phyloP scores from a whole-genome alignment of 345 rosid species.

The Ceriops zippeliana region DNA sequence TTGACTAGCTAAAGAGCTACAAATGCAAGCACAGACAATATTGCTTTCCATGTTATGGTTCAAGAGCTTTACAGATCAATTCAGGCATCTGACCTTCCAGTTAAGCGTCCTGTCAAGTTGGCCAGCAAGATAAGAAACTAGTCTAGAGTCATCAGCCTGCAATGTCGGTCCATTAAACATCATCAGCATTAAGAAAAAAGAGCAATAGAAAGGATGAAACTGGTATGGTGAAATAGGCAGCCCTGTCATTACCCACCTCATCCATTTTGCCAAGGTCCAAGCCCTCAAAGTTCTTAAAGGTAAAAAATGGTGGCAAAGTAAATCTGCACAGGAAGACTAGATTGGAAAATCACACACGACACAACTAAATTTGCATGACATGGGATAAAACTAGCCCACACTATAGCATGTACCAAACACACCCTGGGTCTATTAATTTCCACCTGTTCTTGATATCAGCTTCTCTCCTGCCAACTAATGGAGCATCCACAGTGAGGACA shows the following conservation, averaged over 20 bases:
- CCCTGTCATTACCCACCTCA: conserved; percentile 36
- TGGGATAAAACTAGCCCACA: neutral
- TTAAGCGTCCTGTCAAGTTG: conserved; percentile 75
- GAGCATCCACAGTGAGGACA: conserved; percentile 95
- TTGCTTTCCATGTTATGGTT: neutral
- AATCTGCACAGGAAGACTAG: conserved; percentile 42
- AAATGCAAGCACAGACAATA: too few species aligned
- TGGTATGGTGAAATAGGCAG: neutral
- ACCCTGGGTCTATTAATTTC: neutral
- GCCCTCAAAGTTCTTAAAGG: conserved; percentile 87
- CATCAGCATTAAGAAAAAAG: neutral
- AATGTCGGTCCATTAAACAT: conserved; percentile 5
- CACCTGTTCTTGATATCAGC: conserved; percentile 95
- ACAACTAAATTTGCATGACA: too few species aligned
- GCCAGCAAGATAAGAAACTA: conserved; percentile 83
- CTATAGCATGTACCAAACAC: too few species aligned
- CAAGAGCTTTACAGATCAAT: neutral
- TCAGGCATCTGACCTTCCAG: conserved; percentile 63
- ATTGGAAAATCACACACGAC: conserved; percentile 1
- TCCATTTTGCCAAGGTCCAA: conserved; percentile 76
- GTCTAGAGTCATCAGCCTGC: conserved; percentile 81
- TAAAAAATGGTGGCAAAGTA: conserved; percentile 59
- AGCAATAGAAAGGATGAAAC: too few species aligned
- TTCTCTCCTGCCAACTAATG: conserved; percentile 91
- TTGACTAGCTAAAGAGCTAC: too few species aligned